phyloP scores from a whole-genome alignment of 2,329 filamentous ascomycete genomes.

The Phyllosticta citribraziliensis region DNA sequence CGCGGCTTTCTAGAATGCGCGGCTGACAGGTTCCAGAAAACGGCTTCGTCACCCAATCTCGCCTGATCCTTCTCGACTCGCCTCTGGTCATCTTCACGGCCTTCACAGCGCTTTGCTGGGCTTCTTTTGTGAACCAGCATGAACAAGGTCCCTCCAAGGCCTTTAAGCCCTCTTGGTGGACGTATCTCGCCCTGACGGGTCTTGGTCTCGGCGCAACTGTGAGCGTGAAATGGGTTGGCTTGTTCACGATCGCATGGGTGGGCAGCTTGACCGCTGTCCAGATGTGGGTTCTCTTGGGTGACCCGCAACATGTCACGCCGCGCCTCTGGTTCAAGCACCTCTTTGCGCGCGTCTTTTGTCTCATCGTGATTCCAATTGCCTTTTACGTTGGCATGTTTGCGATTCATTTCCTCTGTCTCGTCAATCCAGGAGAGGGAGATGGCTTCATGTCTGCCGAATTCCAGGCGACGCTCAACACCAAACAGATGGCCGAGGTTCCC shows the following conservation, averaged over 20 bases:
- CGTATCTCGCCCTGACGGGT: constrained; percentile 84
- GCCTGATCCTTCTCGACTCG: constrained; percentile 90
- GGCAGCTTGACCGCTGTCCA: constrained; percentile 82
- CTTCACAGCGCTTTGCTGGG: constrained; percentile 81
- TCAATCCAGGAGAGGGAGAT: constrained; percentile 93
- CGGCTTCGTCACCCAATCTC: constrained; percentile 86
- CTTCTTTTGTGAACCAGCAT: constrained; percentile 91
- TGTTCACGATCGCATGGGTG: constrained; percentile 98
- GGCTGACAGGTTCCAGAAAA: constrained; percentile 56
- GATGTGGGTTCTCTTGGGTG: constrained; percentile 89
- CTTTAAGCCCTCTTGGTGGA: constrained; percentile 91
- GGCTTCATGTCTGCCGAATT: constrained; percentile 99
- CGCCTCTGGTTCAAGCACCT: constrained; percentile 90
- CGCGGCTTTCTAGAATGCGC: neutral
- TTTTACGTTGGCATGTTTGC: constrained; percentile 98
- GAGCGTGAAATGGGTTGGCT: constrained; percentile 97
- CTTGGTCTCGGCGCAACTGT: constrained; percentile 79
- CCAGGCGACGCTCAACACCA: constrained; percentile 92
- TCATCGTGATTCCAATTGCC: constrained; percentile 76
- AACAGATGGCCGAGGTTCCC: constrained; percentile 90
- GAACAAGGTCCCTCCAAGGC: constrained; percentile 83
- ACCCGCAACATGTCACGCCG: constrained; percentile 74
- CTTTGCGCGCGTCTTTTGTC: constrained; percentile 78
- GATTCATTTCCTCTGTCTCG: constrained; percentile 87
- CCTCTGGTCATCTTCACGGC: constrained; percentile 90